These are phyloP conservation scores for Rubus idaeus DNA, from an alignment of 306 rosid species.

Conservation along the genomic window DNA sequence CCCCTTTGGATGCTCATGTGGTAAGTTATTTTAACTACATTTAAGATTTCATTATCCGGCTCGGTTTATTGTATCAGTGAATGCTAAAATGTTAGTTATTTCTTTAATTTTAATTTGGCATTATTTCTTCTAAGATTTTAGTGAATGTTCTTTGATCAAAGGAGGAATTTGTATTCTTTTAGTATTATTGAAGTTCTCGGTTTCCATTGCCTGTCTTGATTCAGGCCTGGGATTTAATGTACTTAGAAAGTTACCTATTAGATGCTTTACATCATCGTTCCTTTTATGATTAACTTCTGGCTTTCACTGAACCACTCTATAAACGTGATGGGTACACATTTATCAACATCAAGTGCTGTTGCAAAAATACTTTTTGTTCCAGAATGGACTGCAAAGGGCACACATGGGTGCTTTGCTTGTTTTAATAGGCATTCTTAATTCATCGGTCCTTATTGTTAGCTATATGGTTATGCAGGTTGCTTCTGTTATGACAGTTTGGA, in stretches of 20 bases:
- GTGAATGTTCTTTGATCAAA: neutral
- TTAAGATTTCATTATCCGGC: slow-evolving; percentile 20
- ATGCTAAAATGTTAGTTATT: neutral
- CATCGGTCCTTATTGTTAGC: slow-evolving; percentile 24
- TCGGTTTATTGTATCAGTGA: slow-evolving; percentile 10
- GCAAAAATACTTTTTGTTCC: neutral
- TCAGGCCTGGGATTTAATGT: neutral
- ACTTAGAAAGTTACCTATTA: neutral
- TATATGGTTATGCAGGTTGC: slow-evolving; percentile 66
- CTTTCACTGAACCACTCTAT: neutral
- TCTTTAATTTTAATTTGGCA: neutral
- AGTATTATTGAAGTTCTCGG: neutral
- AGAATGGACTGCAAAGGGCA: neutral
- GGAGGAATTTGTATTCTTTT: neutral
- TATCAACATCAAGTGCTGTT: neutral
- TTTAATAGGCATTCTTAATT: slow-evolving; percentile 13
- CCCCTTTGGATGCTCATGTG: slow-evolving; percentile 95
- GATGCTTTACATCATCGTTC: neutral
- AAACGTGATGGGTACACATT: neutral
- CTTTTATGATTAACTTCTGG: neutral
- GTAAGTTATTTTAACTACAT: slow-evolving; percentile 36
- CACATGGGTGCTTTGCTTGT: slow-evolving; percentile 1
- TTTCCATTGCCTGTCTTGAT: neutral
- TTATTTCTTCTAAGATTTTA: neutral
- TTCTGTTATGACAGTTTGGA: slow-evolving; percentile 96